These are phyloP conservation scores for Tetradesmus obliquus DNA, from an alignment of 139 green algal genomes.

Conservation along the genomic window DNA sequence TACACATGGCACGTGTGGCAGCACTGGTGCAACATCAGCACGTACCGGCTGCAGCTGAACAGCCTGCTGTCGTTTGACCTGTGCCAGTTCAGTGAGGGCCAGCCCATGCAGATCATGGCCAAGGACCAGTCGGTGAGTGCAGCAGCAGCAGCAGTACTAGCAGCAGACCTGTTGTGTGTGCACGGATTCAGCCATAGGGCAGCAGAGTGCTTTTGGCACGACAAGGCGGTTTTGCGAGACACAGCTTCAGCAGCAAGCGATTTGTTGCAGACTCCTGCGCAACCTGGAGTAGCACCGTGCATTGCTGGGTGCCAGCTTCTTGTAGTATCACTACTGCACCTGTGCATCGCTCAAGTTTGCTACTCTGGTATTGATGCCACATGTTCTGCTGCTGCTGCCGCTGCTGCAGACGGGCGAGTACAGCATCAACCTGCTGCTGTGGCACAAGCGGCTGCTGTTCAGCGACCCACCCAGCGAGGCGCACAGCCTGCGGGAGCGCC, in stretches of 20 bases:
- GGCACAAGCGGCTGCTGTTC: slow-evolving; percentile 48
- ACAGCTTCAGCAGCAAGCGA: no score
- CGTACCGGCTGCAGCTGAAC: slow-evolving; percentile 42
- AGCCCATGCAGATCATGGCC: slow-evolving; percentile 46
- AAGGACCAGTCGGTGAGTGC: slow-evolving; percentile 27
- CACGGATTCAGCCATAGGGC: not conserved
- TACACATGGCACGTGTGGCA: slow-evolving; percentile 46
- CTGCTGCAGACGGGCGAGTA: slow-evolving; percentile 31
- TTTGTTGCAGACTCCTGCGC: no score
- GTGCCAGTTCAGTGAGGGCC: slow-evolving; percentile 31
- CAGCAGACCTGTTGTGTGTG: not conserved
- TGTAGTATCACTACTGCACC: not conserved
- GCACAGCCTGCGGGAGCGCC: not conserved
- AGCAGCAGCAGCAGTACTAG: no score
- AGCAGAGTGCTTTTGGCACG: not conserved
- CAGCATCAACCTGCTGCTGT: slow-evolving; percentile 37
- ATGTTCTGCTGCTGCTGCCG: not conserved
- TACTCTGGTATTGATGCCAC: not conserved
- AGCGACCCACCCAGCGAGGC: not conserved
- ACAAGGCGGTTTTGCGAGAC: no score
- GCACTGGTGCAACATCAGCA: slow-evolving; percentile 38
- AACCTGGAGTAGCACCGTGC: no score
- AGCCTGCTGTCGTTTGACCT: slow-evolving; percentile 38
- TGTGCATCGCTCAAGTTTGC: not conserved
- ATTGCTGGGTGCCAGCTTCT: not conserved